These are phyloP conservation scores for Albophoma yamanashiensis DNA, from an alignment of 2,329 filamentous ascomycete genomes.

Conservation along the genomic window DNA sequence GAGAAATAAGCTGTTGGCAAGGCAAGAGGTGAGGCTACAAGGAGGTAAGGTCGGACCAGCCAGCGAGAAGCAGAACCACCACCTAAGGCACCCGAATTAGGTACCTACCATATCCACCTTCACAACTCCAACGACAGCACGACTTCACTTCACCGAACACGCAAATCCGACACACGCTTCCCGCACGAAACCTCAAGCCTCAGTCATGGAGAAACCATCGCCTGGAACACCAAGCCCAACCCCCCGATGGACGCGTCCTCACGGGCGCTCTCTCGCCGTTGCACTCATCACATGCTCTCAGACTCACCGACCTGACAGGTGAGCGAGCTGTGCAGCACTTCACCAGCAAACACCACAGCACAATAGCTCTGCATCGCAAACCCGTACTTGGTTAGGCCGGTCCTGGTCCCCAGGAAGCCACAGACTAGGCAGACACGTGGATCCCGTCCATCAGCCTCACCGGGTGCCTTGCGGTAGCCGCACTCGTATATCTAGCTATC, in stretches of 20 bases:
- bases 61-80: too few relatives aligned
- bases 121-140: background rate
- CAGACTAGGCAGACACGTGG: background rate
- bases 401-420: background rate
- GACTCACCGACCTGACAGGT: background rate
- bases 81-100: too few relatives aligned
- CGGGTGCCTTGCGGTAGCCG: background rate
- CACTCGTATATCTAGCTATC: background rate
- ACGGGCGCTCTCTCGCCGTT: background rate
- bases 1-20: too few relatives aligned
- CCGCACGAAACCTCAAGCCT: background rate
- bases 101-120: too few relatives aligned
- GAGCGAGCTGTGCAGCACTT: background rate
- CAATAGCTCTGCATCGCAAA: background rate
- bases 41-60: too few relatives aligned
- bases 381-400: background rate
- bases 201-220: background rate
- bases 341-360: background rate
- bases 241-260: background rate
- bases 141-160: background rate
- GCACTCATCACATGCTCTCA: background rate
- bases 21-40: too few relatives aligned
- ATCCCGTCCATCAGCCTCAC: background rate
- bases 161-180: background rate
- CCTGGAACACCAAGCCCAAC: background rate